phyloP scores from a whole-genome alignment of 805 yeast species.

The Myxozyma neotropica region DNA sequence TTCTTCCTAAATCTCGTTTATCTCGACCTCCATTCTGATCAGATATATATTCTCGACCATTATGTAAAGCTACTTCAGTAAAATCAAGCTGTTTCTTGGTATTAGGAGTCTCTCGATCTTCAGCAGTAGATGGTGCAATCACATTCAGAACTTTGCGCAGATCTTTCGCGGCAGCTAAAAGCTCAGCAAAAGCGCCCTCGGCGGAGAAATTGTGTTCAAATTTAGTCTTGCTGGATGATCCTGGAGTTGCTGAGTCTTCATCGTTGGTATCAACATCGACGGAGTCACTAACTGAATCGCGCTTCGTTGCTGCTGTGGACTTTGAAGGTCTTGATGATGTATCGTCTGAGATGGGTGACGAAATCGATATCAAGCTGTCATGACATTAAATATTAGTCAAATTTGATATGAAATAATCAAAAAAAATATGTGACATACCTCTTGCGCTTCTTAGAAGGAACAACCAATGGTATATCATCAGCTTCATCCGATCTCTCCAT shows the following conservation, averaged over 20 bases:
- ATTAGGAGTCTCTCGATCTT: constrained; percentile 24
- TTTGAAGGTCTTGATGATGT: background rate
- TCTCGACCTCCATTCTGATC: constrained; percentile 16
- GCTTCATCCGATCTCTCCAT: background rate
- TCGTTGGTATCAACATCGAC: background rate
- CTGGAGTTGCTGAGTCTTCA: background rate
- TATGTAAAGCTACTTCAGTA: constrained; percentile 24
- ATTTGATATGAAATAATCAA: too few species aligned
- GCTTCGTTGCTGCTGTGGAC: background rate
- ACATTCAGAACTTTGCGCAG: constrained; percentile 7
- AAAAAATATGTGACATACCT: background rate
- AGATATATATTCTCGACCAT: constrained; percentile 26
- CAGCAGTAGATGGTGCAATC: constrained; percentile 9
- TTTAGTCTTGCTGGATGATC: constrained; percentile 12
- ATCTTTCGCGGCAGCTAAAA: constrained; percentile 21
- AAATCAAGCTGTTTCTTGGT: constrained; percentile 26
- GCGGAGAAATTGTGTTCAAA: constrained; percentile 35
- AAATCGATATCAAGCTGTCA: background rate
- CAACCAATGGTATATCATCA: background rate
- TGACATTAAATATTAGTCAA: background rate
- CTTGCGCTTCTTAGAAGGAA: background rate
- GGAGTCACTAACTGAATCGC: background rate
- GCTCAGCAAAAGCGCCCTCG: constrained; percentile 32
- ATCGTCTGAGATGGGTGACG: background rate
- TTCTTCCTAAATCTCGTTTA: constrained; percentile 21